phyloP scores from a whole-genome alignment of 495 filamentous ascomycete species.

The Platismatia glauca region DNA sequence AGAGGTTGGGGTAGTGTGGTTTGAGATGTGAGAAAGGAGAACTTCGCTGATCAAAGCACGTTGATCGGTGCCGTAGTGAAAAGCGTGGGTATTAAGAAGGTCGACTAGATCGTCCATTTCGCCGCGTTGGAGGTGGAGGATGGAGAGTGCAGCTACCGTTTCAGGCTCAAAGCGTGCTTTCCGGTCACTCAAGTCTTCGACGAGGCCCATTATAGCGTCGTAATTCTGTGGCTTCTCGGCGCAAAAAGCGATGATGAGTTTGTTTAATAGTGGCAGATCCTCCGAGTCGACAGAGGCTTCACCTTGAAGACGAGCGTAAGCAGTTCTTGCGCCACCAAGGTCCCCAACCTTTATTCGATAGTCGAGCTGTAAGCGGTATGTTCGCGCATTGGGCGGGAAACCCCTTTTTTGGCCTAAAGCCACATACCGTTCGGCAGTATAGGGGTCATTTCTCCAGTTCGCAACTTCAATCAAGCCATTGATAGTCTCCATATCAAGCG shows the following conservation, averaged over 20 bases:
- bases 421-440: slow-evolving; percentile 64
- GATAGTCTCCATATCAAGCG: slow-evolving; percentile 60
- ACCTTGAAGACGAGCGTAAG: slow-evolving; percentile 52
- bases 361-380: slow-evolving; percentile 64
- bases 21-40: slow-evolving; percentile 56
- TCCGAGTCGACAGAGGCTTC: slow-evolving; percentile 43
- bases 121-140: slow-evolving; percentile 60
- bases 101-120: slow-evolving; percentile 68
- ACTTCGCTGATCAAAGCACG: slow-evolving; percentile 52
- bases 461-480: slow-evolving; percentile 69
- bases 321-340: slow-evolving; percentile 52
- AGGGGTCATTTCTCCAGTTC: slow-evolving; percentile 57
- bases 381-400: slow-evolving; percentile 54
- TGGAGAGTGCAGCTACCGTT: slow-evolving; percentile 62
- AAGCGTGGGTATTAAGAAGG: slow-evolving; percentile 59
- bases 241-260: slow-evolving; percentile 68
- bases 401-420: slow-evolving; percentile 51
- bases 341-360: slow-evolving; percentile 63
- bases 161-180: slow-evolving; percentile 56
- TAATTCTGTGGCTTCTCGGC: slow-evolving; percentile 44
- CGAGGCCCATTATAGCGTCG: slow-evolving; percentile 60
- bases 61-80: slow-evolving; percentile 54
- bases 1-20: slow-evolving; percentile 49
- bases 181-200: slow-evolving; percentile 65
- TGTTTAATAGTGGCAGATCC: slow-evolving; percentile 59